Evolutionary conservation across 2,329 filamentous ascomycete species (phyloP), one percentile per base, ranked within the genome.

Genomic region (Aspergillus brunneoviolaceus): DNA sequence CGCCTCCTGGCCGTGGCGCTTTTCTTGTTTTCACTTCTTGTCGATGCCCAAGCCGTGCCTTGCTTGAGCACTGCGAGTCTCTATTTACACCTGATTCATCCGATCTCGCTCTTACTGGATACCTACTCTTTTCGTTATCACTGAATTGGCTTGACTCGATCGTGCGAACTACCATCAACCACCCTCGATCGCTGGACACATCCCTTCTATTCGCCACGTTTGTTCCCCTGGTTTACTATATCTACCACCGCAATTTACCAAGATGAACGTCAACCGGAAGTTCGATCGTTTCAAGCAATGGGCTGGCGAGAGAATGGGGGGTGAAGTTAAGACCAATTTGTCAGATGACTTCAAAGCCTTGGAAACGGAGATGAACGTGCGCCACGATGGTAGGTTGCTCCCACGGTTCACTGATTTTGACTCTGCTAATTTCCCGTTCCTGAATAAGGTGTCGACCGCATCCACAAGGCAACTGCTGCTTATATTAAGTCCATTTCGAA

Each of bases 201-300:
- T 25, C 5, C 19, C 5, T 31, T 12, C 48, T 51, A 31, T 21
- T 58, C 56, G 56, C 14, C 39, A 45, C 51, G 19, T 33, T 25
- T 27, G 45, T n/a, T 49, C 31, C 16, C 14, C 48, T 29, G 35
- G 29, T 21, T 6, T 23, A 42, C 51, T 35, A 55, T 33, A 39
- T 50, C 45, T 29, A 39, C 16, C 14, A 56, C 21, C 23, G 49
- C 11, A 49, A 49, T 52, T 27, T 5, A 27, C 54, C 71, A 79
- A 60, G 35, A 86, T 85, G 84, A 85, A 86, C 70, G 81, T 88
- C 76, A 88, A 87, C 78, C 96, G 96, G 83, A 96, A 96, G 76
- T 87, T 98, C 74, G 94, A 93, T 79, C 89, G 94, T 73, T 89
- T 96, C 82, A 96, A 94, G 82, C 94, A 98, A 89, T 98, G 94